Evolutionary conservation across 768 basidiomycete genomes (phyloP).

Genomic region (Gymnopilus junonius): DNA sequence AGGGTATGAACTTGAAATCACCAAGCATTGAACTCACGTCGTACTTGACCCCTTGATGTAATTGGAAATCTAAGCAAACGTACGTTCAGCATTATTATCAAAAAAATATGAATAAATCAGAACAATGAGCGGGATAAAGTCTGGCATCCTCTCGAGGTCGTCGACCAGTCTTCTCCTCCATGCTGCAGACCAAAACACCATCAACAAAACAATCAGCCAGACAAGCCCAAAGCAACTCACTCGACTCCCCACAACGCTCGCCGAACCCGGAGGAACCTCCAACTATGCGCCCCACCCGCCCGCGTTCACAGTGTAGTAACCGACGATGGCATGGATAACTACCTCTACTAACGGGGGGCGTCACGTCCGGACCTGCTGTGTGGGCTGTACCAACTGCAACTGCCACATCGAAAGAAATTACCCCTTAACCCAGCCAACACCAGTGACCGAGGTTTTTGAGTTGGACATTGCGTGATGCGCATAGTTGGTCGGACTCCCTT

Average conservation of each 20-base stretch:
- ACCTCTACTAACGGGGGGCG: neutral
- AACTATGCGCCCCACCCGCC: neutral
- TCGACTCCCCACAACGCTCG: neutral
- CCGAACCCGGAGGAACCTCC: neutral
- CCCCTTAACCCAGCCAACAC: neutral
- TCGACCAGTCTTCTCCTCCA: neutral
- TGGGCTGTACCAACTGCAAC: neutral
- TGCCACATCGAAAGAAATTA: neutral
- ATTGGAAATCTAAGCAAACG: too few relatives aligned
- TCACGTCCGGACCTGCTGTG: neutral
- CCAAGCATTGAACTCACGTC: too few relatives aligned
- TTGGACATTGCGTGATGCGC: neutral
- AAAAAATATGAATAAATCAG: neutral
- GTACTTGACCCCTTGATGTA: too few relatives aligned
- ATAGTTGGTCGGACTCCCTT: neutral
- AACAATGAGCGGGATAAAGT: neutral
- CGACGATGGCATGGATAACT: neutral
- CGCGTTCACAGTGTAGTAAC: neutral
- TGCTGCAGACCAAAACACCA: neutral
- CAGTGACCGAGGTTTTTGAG: neutral
- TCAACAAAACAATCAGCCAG: neutral
- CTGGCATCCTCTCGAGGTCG: too few relatives aligned
- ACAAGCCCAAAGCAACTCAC: neutral
- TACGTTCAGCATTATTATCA: too few relatives aligned
- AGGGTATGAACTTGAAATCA: too few relatives aligned